Percentiles rank a stretch among this genome's conserved stretches.
Evolutionary conservation across 2,329 filamentous ascomycete genomes (phyloP).

Genomic region (Nigrospora osmanthi): DNA sequence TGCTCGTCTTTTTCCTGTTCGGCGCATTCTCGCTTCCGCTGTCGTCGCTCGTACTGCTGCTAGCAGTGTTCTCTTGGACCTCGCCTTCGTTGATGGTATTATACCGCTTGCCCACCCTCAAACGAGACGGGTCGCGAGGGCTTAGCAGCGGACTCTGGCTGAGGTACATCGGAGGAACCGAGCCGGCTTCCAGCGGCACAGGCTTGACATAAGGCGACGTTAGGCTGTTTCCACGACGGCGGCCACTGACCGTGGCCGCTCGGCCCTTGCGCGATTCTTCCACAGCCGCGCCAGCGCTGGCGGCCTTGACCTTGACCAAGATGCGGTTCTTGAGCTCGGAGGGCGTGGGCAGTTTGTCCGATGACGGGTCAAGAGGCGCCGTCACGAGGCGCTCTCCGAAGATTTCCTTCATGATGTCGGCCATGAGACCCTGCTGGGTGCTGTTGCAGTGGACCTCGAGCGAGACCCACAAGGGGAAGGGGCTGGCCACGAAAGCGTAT

Average conservation of each 20-base stretch:
- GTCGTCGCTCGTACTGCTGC: constrained; percentile 75
- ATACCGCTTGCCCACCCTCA: constrained; percentile 40
- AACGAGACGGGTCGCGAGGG: constrained; percentile 43
- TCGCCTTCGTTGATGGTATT: constrained; percentile 51
- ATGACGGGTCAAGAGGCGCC: constrained; percentile 62
- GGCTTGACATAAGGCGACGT: constrained; percentile 69
- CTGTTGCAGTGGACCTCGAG: constrained; percentile 90
- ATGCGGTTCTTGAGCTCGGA: constrained; percentile 78
- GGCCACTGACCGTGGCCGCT: constrained; percentile 25
- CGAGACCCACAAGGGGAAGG: constrained; percentile 86
- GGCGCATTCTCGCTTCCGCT: constrained; percentile 50
- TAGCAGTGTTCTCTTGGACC: constrained; percentile 53
- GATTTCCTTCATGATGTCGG: constrained; percentile 75
- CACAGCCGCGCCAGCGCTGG: constrained; percentile 19
- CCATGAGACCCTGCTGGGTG: constrained; percentile 80
- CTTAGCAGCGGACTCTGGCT: constrained; percentile 46
- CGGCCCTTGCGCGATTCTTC: constrained; percentile 37
- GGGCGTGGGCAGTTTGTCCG: constrained; percentile 69
- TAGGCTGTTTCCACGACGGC: constrained; percentile 60
- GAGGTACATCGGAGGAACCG: constrained; percentile 42
- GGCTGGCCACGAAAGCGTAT: constrained; percentile 84
- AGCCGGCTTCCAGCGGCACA: constrained; percentile 47
- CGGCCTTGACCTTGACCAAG: constrained; percentile 90
- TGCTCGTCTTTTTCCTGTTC: constrained; percentile 62
- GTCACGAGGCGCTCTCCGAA: constrained; percentile 76